phyloP scores from a whole-genome alignment of 345 rosid species.

The Aethionema arabicum region DNA sequence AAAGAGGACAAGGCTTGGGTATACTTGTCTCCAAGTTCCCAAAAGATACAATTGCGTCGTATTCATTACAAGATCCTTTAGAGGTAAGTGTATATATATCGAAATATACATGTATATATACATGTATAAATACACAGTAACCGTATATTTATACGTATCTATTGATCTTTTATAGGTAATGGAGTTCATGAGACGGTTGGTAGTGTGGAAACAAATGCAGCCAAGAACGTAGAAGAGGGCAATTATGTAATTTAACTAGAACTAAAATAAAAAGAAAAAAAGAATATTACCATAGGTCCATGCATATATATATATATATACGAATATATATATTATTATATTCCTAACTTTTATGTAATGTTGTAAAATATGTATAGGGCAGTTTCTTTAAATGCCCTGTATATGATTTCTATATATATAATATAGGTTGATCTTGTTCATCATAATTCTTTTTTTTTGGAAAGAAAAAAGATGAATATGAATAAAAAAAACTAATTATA shows the following conservation, averaged over 20 bases:
- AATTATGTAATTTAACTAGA: conserved; percentile 10
- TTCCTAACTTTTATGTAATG: conserved; percentile 27
- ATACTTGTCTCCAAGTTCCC: conserved; percentile 90
- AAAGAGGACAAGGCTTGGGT: conserved; percentile 90
- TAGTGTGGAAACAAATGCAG: conserved; percentile 54
- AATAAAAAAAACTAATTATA: neutral
- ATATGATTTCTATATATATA: neutral
- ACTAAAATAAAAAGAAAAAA: neutral
- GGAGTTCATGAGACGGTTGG: conserved; percentile 60
- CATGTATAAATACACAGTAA: neutral
- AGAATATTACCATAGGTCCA: conserved; percentile 20
- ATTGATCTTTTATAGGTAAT: conserved; percentile 49
- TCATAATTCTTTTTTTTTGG: conserved; percentile 18
- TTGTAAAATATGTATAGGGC: conserved; percentile 30
- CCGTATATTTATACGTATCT: neutral
- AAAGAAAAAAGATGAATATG: conserved; percentile 21
- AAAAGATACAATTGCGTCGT: conserved; percentile 85
- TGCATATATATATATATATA: conserved; percentile 20
- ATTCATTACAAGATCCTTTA: conserved; percentile 78
- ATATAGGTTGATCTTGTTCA: conserved; percentile 20
- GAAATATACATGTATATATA: neutral
- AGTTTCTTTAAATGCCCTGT: conserved; percentile 21
- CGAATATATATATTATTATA: neutral
- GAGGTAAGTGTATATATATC: conserved; percentile 40
- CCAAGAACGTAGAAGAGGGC: conserved; percentile 15